Percentiles rank a stretch among this genome's conserved stretches.
Evolutionary conservation across 441 rosid species (phyloP).

Genomic region (Brassica balearica): DNA sequence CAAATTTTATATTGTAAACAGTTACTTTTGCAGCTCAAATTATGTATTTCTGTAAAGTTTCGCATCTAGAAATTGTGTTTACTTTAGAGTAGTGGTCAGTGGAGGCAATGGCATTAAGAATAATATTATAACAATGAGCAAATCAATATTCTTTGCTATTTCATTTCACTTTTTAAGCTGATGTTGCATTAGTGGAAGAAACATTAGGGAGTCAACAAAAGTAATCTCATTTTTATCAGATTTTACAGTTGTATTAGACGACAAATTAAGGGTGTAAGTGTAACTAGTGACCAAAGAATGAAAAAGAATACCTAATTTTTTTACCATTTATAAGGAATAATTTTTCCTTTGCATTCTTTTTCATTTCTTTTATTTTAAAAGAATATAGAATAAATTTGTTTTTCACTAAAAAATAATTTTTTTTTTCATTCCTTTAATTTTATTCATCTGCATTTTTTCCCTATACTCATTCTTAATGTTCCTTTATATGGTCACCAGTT

Average conservation of each 20-base stretch:
- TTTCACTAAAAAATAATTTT: too few relatives aligned
- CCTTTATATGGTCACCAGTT: too few relatives aligned
- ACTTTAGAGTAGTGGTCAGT: conserved; percentile 28
- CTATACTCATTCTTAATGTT: too few relatives aligned
- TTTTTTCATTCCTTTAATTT: too few relatives aligned
- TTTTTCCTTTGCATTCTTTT: too few relatives aligned
- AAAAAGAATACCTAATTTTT: too few relatives aligned
- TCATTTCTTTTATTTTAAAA: too few relatives aligned
- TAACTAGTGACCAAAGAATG: too few relatives aligned
- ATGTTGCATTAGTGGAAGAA: conserved; percentile 43
- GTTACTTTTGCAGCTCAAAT: not conserved
- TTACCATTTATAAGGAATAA: too few relatives aligned
- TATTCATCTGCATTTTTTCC: too few relatives aligned
- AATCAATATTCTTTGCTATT: conserved; percentile 12
- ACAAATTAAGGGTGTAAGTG: conserved; percentile 14
- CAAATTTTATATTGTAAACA: not conserved
- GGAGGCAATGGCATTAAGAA: conserved; percentile 29
- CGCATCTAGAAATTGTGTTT: conserved; percentile 11
- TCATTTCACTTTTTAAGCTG: conserved; percentile 10
- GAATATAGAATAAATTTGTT: too few relatives aligned
- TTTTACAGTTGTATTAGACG: conserved; percentile 34
- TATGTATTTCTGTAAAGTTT: not conserved
- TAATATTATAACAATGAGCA: conserved; percentile 19
- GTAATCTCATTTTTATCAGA: conserved; percentile 22
- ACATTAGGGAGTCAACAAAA: conserved; percentile 35